These are phyloP conservation scores for Holtermannia corniformis DNA, from an alignment of 768 basidiomycete genomes.

Conservation along the genomic window DNA sequence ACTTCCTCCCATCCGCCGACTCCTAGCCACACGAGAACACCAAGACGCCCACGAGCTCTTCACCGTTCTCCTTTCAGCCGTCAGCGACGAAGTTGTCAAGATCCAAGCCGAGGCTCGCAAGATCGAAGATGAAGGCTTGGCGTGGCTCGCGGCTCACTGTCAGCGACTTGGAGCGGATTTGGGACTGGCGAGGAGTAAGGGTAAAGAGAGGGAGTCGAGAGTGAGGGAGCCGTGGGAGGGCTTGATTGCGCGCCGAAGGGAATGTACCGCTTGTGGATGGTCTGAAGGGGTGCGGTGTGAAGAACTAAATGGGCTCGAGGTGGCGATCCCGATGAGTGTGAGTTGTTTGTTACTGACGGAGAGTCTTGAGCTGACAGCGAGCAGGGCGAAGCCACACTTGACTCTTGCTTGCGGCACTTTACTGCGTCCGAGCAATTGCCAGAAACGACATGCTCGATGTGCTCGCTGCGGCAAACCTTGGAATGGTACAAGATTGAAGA, in stretches of 20 bases:
- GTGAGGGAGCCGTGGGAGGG: slow-evolving; percentile 51
- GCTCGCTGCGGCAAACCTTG: slow-evolving; percentile 71
- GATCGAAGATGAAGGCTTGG: slow-evolving; percentile 57
- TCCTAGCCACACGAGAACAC: slow-evolving; percentile 79
- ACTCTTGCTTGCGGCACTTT: slow-evolving; percentile 79
- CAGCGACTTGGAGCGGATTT: slow-evolving; percentile 16
- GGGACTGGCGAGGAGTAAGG: slow-evolving; percentile 6
- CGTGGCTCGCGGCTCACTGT: slow-evolving; percentile 30
- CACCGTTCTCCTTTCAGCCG: slow-evolving; percentile 77
- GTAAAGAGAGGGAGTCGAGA: slow-evolving; percentile 5
- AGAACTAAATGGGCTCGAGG: slow-evolving; percentile 53
- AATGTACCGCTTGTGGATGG: slow-evolving; percentile 82
- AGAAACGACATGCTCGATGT: slow-evolving; percentile 89
- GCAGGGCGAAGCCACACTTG: slow-evolving; percentile 47
- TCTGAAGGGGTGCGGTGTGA: slow-evolving; percentile 67
- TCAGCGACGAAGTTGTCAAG: slow-evolving; percentile 71
- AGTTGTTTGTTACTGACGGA: slow-evolving; percentile 4
- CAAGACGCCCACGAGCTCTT: slow-evolving; percentile 99
- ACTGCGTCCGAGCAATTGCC: slow-evolving; percentile 75
- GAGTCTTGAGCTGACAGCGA: background rate
- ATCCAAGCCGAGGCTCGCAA: slow-evolving; percentile 62
- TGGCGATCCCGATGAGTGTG: slow-evolving; percentile 30
- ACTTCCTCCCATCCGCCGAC: slow-evolving; percentile 41
- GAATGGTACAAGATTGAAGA: slow-evolving; percentile 55
- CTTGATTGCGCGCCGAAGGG: slow-evolving; percentile 76